Conservation (phyloP, 176 grass and related monocot genomes). For the Cenchrus purpureus region DNA sequence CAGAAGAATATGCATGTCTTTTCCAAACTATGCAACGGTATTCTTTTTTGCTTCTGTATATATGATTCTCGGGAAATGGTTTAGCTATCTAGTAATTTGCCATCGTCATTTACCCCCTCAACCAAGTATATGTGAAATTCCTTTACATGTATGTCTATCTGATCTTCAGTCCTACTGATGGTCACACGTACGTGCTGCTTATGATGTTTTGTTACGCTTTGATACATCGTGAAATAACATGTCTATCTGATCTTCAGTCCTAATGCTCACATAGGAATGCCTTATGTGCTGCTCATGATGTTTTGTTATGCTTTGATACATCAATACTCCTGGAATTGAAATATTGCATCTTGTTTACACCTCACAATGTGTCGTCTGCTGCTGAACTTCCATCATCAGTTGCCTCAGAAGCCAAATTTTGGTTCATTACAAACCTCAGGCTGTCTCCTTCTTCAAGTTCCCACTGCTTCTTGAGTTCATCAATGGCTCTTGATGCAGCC, state of each 20-base stretch:
- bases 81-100: no score
- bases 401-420: constrained; percentile 34
- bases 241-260: constrained; percentile 8
- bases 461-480: constrained; percentile 92
- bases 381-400: background rate
- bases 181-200: background rate
- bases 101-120: background rate
- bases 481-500: constrained; percentile 80
- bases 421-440: constrained; percentile 84
- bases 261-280: background rate
- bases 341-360: constrained; percentile 13
- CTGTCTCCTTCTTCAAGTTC: constrained; percentile 96
- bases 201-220: background rate
- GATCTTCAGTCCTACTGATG: constrained; percentile 6
- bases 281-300: background rate
- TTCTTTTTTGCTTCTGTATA: no score
- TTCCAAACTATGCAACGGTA: no score
- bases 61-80: no score
- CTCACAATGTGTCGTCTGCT: constrained; percentile 12
- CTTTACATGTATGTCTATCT: background rate
- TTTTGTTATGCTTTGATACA: background rate
- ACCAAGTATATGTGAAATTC: background rate
- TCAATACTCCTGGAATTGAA: background rate
- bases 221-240: background rate
- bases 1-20: no score